Evolutionary conservation across 345 rosid species (phyloP).

Genomic region (Arabis hirsuta): DNA sequence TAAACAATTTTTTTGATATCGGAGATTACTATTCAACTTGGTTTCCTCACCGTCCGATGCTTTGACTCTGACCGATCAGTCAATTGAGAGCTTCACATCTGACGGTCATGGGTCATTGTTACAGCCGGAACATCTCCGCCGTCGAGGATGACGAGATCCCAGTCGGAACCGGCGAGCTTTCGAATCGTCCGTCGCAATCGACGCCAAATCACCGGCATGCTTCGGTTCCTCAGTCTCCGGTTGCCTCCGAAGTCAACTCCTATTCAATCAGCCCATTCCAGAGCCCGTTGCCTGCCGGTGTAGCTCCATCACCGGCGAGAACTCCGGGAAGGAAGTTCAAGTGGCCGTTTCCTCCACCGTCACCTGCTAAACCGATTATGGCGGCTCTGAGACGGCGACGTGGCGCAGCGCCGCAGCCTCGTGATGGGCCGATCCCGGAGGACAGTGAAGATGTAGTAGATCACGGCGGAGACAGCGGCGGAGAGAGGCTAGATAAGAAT

Average conservation of each 20-base stretch:
- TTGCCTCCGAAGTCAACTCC: conserved; percentile 50
- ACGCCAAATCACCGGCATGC: conserved; percentile 3
- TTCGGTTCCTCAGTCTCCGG: conserved; percentile 41
- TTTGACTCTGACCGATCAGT: conserved; percentile 44
- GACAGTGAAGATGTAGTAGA: conserved; percentile 41
- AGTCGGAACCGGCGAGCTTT: conserved; percentile 35
- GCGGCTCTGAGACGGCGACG: conserved; percentile 63
- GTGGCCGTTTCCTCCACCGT: conserved; percentile 97
- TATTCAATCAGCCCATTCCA: conserved; percentile 66
- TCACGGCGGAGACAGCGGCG: conserved; percentile 23
- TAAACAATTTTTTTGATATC: conserved; percentile 2
- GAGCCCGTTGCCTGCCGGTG: conserved; percentile 84
- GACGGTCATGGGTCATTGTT: conserved; percentile 76
- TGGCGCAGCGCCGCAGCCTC: conserved; percentile 54
- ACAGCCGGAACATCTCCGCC: conserved; percentile 63
- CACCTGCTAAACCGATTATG: conserved; percentile 96
- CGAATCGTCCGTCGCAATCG: conserved; percentile 1
- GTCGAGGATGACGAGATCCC: conserved; percentile 43
- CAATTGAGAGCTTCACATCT: conserved; percentile 10
- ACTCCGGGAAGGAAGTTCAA: conserved; percentile 87
- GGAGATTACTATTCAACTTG: conserved; percentile 28
- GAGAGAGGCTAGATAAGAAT: conserved; percentile 68
- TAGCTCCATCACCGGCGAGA: conserved; percentile 80
- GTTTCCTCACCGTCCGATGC: conserved; percentile 41
- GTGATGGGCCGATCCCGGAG: conserved; percentile 75